Conservation (phyloP, 306 rosid genomes). For the Quercus suber region DNA sequence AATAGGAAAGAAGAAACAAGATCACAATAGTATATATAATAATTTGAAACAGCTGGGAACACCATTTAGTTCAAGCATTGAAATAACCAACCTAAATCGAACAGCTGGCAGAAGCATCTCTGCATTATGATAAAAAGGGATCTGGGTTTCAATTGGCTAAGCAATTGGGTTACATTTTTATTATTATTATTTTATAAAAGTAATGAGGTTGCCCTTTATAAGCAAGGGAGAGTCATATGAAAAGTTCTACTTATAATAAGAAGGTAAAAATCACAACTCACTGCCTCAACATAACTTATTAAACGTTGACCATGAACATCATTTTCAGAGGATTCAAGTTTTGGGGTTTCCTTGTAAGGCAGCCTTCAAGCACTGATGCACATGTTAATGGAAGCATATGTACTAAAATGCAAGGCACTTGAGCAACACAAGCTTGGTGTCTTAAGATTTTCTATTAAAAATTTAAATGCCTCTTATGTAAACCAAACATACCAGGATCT, state of each 20-base stretch:
- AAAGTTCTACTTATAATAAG: neutral
- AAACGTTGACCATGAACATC: neutral
- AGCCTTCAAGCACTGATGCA: neutral
- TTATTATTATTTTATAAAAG: too few species aligned
- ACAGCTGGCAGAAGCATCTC: neutral
- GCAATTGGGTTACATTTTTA: neutral
- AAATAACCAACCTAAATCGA: neutral
- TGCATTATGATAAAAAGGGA: neutral
- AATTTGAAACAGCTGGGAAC: neutral
- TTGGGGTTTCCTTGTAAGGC: neutral
- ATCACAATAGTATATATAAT: neutral
- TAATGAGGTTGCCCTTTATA: neutral
- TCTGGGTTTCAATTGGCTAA: neutral
- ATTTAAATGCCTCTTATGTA: neutral
- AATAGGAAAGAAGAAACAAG: neutral
- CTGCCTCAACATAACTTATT: neutral
- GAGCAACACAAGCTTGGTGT: neutral
- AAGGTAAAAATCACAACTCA: conserved; percentile 5
- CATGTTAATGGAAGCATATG: neutral
- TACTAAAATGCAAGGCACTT: neutral
- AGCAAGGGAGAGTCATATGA: neutral
- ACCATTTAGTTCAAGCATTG: neutral
- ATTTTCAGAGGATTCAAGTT: neutral
- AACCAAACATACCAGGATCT: neutral
- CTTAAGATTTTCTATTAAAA: neutral